Conservation (phyloP, 2,329 filamentous ascomycete genomes). For the Pseudocercospora cruenta region DNA sequence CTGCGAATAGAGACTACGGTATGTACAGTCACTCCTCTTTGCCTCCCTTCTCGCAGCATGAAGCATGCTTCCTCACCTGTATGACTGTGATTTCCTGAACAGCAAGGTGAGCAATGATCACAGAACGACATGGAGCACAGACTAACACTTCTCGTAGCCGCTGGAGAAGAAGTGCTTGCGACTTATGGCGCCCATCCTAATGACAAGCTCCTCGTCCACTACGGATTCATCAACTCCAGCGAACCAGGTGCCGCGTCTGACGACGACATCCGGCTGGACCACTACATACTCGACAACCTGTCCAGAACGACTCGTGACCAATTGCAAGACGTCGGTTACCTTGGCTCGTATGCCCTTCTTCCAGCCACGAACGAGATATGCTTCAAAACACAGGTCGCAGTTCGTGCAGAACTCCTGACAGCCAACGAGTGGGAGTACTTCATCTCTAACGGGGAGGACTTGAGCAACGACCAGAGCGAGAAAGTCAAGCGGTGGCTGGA, state of each 20-base stretch:
- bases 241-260: slow-evolving; percentile 26
- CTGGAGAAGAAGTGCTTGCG: slow-evolving; percentile 62
- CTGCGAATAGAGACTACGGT: slow-evolving; percentile 56
- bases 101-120: slow-evolving; percentile 1
- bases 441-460: slow-evolving; percentile 39
- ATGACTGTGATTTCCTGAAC: neutral
- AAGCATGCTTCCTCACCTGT: neutral
- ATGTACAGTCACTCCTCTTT: slow-evolving; percentile 11
- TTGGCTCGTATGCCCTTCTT: slow-evolving; percentile 42
- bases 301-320: slow-evolving; percentile 36
- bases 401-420: slow-evolving; percentile 42
- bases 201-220: slow-evolving; percentile 73
- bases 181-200: slow-evolving; percentile 73
- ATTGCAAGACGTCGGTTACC: slow-evolving; percentile 49
- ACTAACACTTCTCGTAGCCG: slow-evolving; percentile 14
- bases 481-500: slow-evolving; percentile 32
- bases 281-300: slow-evolving; percentile 46
- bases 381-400: slow-evolving; percentile 51
- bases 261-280: slow-evolving; percentile 48
- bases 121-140: neutral
- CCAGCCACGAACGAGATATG: slow-evolving; percentile 41
- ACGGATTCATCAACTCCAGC: slow-evolving; percentile 49
- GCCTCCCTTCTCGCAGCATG: neutral
- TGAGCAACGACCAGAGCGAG: slow-evolving; percentile 33
- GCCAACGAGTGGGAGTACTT: slow-evolving; percentile 45